Conservation (phyloP, 2,329 filamentous ascomycete genomes). For the Myriosclerotinia duriaeana region DNA sequence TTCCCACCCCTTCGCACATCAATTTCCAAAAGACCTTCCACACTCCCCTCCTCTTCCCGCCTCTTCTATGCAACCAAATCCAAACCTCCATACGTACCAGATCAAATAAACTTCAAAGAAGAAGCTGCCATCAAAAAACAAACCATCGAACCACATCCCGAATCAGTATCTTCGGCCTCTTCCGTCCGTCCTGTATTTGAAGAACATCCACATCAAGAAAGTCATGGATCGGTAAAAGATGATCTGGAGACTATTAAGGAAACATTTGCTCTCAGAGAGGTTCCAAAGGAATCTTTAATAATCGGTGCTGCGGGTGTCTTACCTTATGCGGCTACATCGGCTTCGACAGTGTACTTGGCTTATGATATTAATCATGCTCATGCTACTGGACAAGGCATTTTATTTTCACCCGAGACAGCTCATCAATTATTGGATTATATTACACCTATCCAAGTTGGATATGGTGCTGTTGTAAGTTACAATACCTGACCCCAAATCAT, state of each 20-base stretch:
- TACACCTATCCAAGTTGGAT: slow-evolving; percentile 86
- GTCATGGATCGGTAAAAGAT: slow-evolving; percentile 52
- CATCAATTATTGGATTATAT: slow-evolving; percentile 69
- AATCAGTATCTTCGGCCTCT: slow-evolving; percentile 60
- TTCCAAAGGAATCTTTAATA: slow-evolving; percentile 66
- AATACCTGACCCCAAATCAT: neutral
- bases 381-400: slow-evolving; percentile 58
- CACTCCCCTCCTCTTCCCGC: slow-evolving; percentile 39
- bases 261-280: slow-evolving; percentile 62
- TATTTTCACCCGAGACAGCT: slow-evolving; percentile 69
- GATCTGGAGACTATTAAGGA: slow-evolving; percentile 66
- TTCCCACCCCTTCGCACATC: slow-evolving; percentile 29
- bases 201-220: slow-evolving; percentile 37
- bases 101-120: slow-evolving; percentile 53
- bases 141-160: slow-evolving; percentile 59
- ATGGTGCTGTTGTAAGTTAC: slow-evolving; percentile 73
- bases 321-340: slow-evolving; percentile 81
- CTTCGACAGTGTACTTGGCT: slow-evolving; percentile 77
- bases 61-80: slow-evolving; percentile 47
- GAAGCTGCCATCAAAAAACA: slow-evolving; percentile 56
- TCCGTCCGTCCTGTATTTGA: slow-evolving; percentile 53
- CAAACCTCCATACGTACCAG: slow-evolving; percentile 33
- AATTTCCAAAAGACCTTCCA: slow-evolving; percentile 33
- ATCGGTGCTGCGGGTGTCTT: slow-evolving; percentile 76
- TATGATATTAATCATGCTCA: slow-evolving; percentile 75